Percentiles rank a stretch among this genome's conserved stretches.
Conservation (phyloP, 2,329 filamentous ascomycete genomes). For the Fusarium pseudograminearum region DNA sequence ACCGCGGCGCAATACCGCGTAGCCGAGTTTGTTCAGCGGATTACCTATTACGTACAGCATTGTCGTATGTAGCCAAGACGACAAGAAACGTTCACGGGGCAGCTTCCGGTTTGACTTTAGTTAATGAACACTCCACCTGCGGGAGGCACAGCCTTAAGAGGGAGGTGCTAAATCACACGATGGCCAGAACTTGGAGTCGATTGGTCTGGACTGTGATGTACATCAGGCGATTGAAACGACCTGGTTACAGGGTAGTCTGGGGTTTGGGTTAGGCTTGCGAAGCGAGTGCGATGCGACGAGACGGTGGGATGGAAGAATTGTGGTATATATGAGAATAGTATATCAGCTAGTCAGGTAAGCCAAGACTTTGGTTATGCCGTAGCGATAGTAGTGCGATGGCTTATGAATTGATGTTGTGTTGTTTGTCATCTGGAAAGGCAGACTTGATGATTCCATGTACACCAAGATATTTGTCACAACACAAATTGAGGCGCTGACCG, state of each 20-base stretch:
- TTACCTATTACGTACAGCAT: background rate
- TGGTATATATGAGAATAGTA: background rate
- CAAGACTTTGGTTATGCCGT: background rate
- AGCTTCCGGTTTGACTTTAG: conserved; percentile 16
- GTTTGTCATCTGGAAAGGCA: background rate
- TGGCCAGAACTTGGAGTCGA: background rate
- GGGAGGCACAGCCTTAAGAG: conserved; percentile 28
- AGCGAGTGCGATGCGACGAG: conserved; percentile 9
- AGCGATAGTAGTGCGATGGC: background rate
- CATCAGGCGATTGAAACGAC: background rate
- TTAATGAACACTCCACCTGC: conserved; percentile 8
- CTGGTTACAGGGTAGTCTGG: conserved; percentile 19
- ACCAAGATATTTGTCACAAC: background rate
- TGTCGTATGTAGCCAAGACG: background rate
- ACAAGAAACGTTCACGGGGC: background rate
- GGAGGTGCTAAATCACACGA: conserved; percentile 16
- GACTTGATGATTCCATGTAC: background rate
- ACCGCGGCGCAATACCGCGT: too few relatives aligned
- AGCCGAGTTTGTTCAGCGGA: background rate
- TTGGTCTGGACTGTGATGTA: conserved; percentile 16
- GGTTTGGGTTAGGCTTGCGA: background rate
- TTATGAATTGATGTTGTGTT: background rate
- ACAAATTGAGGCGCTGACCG: background rate
- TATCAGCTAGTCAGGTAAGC: background rate
- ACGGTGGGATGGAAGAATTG: background rate